Conservation (phyloP, 2,329 filamentous ascomycete species). For the Aspergillus amoenus region DNA sequence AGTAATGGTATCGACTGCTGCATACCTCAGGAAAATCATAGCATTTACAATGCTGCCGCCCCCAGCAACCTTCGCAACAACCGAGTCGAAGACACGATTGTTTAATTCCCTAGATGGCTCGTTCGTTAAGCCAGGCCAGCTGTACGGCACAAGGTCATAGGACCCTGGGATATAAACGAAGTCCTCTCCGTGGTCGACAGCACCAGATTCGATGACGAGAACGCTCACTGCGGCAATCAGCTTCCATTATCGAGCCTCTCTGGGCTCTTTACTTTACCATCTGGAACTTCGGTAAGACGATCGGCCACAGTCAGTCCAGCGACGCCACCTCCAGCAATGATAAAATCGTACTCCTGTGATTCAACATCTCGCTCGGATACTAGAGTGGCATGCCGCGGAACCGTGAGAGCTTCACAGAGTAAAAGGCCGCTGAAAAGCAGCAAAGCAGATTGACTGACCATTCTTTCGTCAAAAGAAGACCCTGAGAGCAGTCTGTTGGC, state of each 20-base stretch:
- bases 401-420: neutral
- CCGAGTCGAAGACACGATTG: neutral
- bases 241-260: neutral
- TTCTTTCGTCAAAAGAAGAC: neutral
- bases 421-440: neutral
- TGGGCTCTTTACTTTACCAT: neutral
- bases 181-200: neutral
- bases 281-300: neutral
- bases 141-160: neutral
- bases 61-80: neutral
- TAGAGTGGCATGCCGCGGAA: neutral
- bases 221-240: neutral
- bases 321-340: neutral
- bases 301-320: neutral
- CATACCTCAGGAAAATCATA: neutral
- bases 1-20: neutral
- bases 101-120: neutral
- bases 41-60: neutral
- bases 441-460: neutral
- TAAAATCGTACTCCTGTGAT: neutral
- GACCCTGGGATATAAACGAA: neutral
- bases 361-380: neutral
- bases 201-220: neutral
- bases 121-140: neutral
- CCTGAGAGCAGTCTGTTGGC: neutral